Percentiles rank a stretch among this genome's conserved stretches.
Conservation (phyloP, 2,329 filamentous ascomycete genomes). For the Madurella mycetomatis region DNA sequence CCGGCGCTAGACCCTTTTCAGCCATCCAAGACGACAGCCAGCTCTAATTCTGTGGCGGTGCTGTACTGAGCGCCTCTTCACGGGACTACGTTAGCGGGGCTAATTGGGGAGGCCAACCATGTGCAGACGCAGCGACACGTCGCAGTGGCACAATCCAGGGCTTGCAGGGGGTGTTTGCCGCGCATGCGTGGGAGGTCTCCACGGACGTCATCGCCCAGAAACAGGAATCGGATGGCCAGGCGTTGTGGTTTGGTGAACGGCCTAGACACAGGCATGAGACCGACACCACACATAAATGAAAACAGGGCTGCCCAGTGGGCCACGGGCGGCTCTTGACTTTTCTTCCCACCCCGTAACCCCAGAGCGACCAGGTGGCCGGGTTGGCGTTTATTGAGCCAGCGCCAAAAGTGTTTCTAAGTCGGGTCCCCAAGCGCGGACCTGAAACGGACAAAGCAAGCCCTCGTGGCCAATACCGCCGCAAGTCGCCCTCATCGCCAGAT, state of each 20-base stretch:
- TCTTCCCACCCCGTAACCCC: slow-evolving; percentile 1
- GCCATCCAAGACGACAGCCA: neutral
- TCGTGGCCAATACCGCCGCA: slow-evolving; percentile 19
- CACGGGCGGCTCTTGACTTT: neutral
- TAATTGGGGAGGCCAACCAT: neutral
- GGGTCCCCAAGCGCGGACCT: slow-evolving; percentile 21
- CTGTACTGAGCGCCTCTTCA: neutral
- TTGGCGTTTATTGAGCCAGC: slow-evolving; percentile 9
- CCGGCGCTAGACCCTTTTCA: no score
- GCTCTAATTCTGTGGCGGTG: slow-evolving; percentile 16
- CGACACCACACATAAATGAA: slow-evolving; percentile 14
- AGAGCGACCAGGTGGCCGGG: slow-evolving; percentile 10
- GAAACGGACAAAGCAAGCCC: slow-evolving; percentile 21
- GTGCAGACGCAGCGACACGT: no score
- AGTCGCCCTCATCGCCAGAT: slow-evolving; percentile 3
- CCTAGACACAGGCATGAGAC: slow-evolving; percentile 15
- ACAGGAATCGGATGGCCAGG: neutral
- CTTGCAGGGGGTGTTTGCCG: neutral
- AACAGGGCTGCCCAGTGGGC: slow-evolving; percentile 1
- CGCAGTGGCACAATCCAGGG: neutral
- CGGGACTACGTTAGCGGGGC: no score
- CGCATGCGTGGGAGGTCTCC: neutral
- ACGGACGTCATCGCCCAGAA: slow-evolving; percentile 15
- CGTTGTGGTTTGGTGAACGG: slow-evolving; percentile 8
- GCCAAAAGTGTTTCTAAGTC: slow-evolving; percentile 19